A percentile compares a stretch with the other conserved stretches of the same genome.
Conservation (phyloP, 192 early-diverging fungal species). For the Rhizophlyctis rosea region DNA sequence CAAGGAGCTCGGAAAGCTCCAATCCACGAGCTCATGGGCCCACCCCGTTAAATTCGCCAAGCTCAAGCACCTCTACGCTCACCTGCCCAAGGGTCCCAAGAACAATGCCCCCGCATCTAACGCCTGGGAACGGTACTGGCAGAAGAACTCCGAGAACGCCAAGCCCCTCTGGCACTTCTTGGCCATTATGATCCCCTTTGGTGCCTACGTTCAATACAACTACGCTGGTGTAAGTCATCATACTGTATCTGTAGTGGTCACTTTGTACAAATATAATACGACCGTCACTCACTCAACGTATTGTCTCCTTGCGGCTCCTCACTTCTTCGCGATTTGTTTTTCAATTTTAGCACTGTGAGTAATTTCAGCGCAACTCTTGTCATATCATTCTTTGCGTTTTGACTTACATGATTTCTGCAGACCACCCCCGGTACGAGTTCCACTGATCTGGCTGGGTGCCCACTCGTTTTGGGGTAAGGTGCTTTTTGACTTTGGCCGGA, state of each 20-base stretch:
- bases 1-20: conserved; percentile 47
- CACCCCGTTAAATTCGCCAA: conserved; percentile 50
- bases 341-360: conserved; percentile 34
- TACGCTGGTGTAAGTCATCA: background rate
- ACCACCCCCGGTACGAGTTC: conserved; percentile 51
- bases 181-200: conserved; percentile 40
- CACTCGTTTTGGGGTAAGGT: no score
- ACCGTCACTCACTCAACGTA: background rate
- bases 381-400: background rate
- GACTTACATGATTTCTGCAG: conserved; percentile 3
- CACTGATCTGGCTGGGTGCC: no score
- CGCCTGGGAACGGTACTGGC: conserved; percentile 44
- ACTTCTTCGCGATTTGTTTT: background rate
- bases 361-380: no score
- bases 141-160: conserved; percentile 44
- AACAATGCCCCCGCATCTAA: conserved; percentile 25
- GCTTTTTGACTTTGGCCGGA: no score
- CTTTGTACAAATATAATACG: background rate
- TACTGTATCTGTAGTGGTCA: background rate
- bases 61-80: conserved; percentile 50
- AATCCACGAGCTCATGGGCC: conserved; percentile 45
- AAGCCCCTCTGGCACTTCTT: conserved; percentile 54
- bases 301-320: conserved; percentile 6
- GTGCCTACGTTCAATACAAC: background rate
- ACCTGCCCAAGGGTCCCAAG: conserved; percentile 46